These are phyloP conservation scores for Hymenoscyphus salicellus DNA, from an alignment of 2,329 filamentous ascomycete species.

Conservation along the genomic window DNA sequence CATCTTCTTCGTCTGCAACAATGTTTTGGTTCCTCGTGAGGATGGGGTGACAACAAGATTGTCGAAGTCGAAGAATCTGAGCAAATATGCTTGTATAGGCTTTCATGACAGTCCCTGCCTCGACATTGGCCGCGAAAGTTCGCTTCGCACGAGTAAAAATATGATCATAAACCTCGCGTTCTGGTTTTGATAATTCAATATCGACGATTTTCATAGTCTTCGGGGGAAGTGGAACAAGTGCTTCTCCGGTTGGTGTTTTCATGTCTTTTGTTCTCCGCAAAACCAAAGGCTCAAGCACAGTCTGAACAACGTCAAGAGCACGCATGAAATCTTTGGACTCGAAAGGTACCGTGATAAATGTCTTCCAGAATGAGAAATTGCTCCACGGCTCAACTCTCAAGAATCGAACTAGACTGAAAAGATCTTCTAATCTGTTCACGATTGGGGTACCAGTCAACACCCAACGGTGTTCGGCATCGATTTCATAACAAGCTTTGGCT, in stretches of 20 bases:
- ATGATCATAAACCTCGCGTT: slow-evolving; percentile 88
- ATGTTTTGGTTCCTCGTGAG: slow-evolving; percentile 82
- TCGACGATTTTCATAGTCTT: slow-evolving; percentile 82
- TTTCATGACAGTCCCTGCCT: slow-evolving; percentile 89
- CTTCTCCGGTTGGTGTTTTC: slow-evolving; percentile 84
- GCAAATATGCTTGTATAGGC: slow-evolving; percentile 97
- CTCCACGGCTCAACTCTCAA: slow-evolving; percentile 95
- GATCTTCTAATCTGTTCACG: slow-evolving; percentile 89
- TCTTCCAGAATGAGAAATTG: slow-evolving; percentile 99
- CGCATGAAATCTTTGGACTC: slow-evolving; percentile 93
- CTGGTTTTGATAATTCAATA: slow-evolving; percentile 78
- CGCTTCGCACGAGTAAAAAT: slow-evolving; percentile 80
- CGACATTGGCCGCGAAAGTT: slow-evolving; percentile 80
- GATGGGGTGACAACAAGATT: slow-evolving; percentile 90
- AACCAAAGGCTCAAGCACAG: slow-evolving; percentile 91
- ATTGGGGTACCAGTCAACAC: slow-evolving; percentile 93
- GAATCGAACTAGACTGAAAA: slow-evolving; percentile 91
- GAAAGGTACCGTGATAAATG: slow-evolving; percentile 96
- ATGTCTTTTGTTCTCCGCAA: slow-evolving; percentile 95
- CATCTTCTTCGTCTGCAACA: slow-evolving; percentile 84
- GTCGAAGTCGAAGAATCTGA: slow-evolving; percentile 86
- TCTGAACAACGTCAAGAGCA: slow-evolving; percentile 94
- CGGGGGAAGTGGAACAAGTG: slow-evolving; percentile 76
- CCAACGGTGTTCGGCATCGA: slow-evolving; percentile 84
- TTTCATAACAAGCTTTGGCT: slow-evolving; percentile 88